Base-by-base conservation (phyloP, 352 stramenopile genomes). In the Blastocystis sp. region DNA sequence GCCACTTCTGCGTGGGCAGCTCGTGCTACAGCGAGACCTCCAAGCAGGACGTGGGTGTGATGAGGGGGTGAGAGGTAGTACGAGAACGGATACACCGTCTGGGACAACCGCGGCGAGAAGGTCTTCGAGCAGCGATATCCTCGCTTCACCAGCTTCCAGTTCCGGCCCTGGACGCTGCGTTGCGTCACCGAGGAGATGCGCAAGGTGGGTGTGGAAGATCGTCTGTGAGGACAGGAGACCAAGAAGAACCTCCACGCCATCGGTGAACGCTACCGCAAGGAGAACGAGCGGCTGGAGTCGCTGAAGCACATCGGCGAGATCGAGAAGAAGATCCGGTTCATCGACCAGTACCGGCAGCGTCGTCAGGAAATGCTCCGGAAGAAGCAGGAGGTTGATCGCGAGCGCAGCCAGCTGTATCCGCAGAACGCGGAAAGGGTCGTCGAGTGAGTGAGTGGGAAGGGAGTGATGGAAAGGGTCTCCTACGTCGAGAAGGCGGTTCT, bases 11-110 rank as follows among this genome's bases (percentile, higher is more conserved):
- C 44, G 67, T 64, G 36, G 21, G 11, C 8, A 67, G 11, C 9
- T 46, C 24, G 8, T 71, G 59, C n/a, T 71, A 71, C 32, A 46
- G 7, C 14, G 32, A 36, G 24, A 44, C 4, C 14, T 38, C 18
- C 38, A 71, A 71, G 59, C 59, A 71, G 59, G 59, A 71, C 44
- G 63, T 75, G 38, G 27, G 24, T 34, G 8, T 63, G 34, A 53
- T 6, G 36, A 75, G 38, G 8, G 21, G 21, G 46, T 48, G 18
- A 63, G 63, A 14, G 9, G 21, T 75, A 75, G 38, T 78, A 64
- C 21, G 67, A 78, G 38, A 78, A 78, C 36, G 67, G 67, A 14
- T 78, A 69, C 51, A 24, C 73, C n/a, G 32, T 78, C 8, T 78
- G 67, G 67, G 67, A 78, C n/a, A 69, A 42, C 32, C 21, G n/a